Base-by-base conservation (phyloP, 2,329 filamentous ascomycete species). In the Fusarium neocosmosporiellum region DNA sequence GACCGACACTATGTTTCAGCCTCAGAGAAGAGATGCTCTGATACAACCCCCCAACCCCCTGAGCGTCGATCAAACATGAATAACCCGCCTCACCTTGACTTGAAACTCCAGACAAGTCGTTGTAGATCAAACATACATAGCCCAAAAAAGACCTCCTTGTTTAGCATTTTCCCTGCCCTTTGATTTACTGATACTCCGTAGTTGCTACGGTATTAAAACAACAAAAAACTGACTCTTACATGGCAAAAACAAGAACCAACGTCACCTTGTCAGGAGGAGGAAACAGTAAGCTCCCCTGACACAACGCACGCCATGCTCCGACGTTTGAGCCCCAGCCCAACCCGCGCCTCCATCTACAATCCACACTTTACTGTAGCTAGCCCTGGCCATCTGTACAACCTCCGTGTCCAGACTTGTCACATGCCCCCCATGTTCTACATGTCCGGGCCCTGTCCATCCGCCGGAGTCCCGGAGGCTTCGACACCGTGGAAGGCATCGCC, bases 401-500 rank as follows among this genome's bases (percentile, higher is more conserved):
- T 10, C 54, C 33, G 7, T 31, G 11, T 54, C n/a, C 29, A 54
- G 18, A 14, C 36, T 55, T 31, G 41, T 31, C 34, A 48, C 29
- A 31, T 60, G 41, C 22, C 31, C 34, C 48, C 22, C 24, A 43
- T 20, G 9, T 20, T 34, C 65, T 80, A 83, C 78, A 83, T 78
- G 61, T 82, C 78, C 20, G 80, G 79, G 27, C 75, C 75, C 33
- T 81, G 76, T n/a, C 75, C 78, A 20, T 81, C 79, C 20, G 77
- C 80, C 3, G 82, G 82, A 31, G 83, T 85, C 60, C 77, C 80
- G 11, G 79, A 79, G 46, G 78, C 76, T 22, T 85, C 87, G 14
- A 90, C 88, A 6, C 88, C 89, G 75, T 95, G 93, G 82, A 96
- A 94, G 1, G 94, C 94, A 75, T 96, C 93, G 4, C 93, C 94